Evolutionary conservation across 2,329 filamentous ascomycete genomes (phyloP).

Genomic region (Hymenoscyphus scutula): DNA sequence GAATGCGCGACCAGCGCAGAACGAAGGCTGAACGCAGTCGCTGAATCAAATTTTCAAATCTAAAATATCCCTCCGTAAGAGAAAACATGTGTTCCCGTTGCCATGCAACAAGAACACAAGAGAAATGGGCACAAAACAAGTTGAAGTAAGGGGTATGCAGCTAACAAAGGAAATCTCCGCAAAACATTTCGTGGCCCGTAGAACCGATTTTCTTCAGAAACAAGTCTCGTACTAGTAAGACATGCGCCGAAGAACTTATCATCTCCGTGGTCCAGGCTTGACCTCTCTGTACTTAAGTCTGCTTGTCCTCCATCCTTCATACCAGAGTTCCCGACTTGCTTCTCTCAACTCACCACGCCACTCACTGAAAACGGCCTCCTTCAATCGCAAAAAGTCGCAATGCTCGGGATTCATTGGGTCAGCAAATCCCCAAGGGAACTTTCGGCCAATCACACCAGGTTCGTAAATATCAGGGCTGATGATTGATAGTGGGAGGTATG

Average conservation of each 20-base stretch:
- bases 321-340: constrained; percentile 88
- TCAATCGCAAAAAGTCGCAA: constrained; percentile 89
- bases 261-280: constrained; percentile 28
- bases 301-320: constrained; percentile 88
- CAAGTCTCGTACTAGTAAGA: constrained; percentile 3
- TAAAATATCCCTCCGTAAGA: background rate
- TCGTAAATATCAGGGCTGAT: constrained; percentile 93
- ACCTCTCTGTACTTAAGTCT: constrained; percentile 44
- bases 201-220: background rate
- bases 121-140: constrained; percentile 2
- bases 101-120: constrained; percentile 8
- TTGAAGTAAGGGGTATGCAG: constrained; percentile 16
- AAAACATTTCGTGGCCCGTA: constrained; percentile 10
- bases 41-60: constrained; percentile 4
- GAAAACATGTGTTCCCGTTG: constrained; percentile 1
- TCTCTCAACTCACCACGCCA: constrained; percentile 91
- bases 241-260: constrained; percentile 17
- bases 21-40: constrained; percentile 2
- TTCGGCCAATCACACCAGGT: constrained; percentile 72
- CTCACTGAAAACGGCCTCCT: constrained; percentile 88
- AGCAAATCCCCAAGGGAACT: constrained; percentile 95
- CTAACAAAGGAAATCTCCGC: constrained; percentile 9
- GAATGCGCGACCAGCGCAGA: constrained; percentile 1
- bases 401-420: constrained; percentile 88
- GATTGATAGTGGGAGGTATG: constrained; percentile 84